phyloP scores from a whole-genome alignment of 768 basidiomycete genomes.

The Pleurotus sapidus region DNA sequence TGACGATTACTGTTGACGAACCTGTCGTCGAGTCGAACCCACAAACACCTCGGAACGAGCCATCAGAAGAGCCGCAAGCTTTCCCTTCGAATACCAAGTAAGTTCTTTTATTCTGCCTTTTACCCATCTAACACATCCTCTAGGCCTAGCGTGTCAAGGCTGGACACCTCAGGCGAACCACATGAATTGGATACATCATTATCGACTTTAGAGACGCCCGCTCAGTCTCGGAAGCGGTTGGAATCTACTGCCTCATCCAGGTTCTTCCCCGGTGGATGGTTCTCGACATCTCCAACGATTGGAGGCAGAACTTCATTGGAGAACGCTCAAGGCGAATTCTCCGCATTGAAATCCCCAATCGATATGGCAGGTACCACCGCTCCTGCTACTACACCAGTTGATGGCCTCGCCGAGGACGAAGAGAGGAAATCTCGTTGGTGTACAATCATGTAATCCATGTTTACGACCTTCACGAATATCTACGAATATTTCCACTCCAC shows the following conservation, averaged over 20 bases:
- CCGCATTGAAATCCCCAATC: constrained; percentile 25
- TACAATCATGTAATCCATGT: constrained; percentile 31
- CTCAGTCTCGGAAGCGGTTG: constrained; percentile 34
- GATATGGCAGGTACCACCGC: constrained; percentile 19
- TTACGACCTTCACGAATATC: neutral
- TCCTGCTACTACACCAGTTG: constrained; percentile 13
- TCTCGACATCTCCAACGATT: constrained; percentile 32
- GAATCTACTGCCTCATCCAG: constrained; percentile 55
- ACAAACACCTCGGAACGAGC: neutral
- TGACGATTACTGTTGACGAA: neutral
- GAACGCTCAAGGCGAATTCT: constrained; percentile 48
- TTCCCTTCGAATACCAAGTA: constrained; percentile 13
- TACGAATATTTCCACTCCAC: neutral
- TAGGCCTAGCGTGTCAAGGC: constrained; percentile 14
- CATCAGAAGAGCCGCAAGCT: constrained; percentile 5
- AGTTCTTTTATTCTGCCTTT: neutral
- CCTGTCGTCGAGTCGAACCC: neutral
- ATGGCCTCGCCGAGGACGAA: constrained; percentile 15
- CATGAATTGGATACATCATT: constrained; percentile 8
- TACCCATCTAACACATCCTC: neutral
- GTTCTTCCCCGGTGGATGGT: constrained; percentile 59
- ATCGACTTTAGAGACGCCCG: constrained; percentile 12
- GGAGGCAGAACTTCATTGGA: constrained; percentile 48
- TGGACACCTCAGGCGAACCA: constrained; percentile 14
- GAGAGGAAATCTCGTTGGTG: constrained; percentile 36